Conservation (phyloP, 139 green algal genomes). For the Marvania coccoides region DNA sequence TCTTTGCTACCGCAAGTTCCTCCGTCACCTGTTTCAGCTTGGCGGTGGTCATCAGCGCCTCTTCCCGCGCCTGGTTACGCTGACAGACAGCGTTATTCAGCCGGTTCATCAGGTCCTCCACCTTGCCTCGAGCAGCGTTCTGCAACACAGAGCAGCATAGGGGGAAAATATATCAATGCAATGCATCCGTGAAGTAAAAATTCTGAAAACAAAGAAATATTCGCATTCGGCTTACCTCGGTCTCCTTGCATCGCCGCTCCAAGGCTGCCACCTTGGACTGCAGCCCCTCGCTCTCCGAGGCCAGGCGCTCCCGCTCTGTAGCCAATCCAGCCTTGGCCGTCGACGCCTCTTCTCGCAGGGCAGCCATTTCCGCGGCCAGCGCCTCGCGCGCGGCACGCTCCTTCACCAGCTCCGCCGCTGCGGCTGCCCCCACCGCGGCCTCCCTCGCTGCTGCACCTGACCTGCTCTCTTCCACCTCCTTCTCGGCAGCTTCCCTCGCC, state of each 20-base stretch:
- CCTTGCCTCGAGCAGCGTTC: conserved; percentile 2
- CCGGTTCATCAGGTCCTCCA: conserved; percentile 40
- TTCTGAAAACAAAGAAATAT: too few species aligned
- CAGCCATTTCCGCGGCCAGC: background rate
- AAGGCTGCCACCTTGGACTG: conserved; percentile 15
- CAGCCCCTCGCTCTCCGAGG: conserved; percentile 29
- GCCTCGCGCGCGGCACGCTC: background rate
- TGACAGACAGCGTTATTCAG: conserved; percentile 82
- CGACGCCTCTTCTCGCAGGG: background rate
- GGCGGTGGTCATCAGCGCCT: conserved; percentile 43
- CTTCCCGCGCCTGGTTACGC: conserved; percentile 72
- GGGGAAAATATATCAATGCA: too few species aligned
- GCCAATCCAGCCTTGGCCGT: background rate
- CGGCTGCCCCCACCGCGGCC: background rate
- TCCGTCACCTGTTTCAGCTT: conserved; percentile 43
- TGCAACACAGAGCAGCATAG: too few species aligned
- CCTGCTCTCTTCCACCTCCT: background rate
- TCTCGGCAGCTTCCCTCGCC: background rate
- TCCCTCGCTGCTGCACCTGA: background rate
- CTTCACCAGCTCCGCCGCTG: conserved; percentile 1
- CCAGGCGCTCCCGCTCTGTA: background rate
- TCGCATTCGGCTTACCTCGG: conserved; percentile 9
- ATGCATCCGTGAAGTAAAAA: too few species aligned
- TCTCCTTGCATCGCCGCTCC: conserved; percentile 4
- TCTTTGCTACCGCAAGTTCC: conserved; percentile 1